Evolutionary conservation across 805 yeast species (phyloP), one percentile per base, ranked within the genome.

Genomic region (Isabelozyma gotoi): DNA sequence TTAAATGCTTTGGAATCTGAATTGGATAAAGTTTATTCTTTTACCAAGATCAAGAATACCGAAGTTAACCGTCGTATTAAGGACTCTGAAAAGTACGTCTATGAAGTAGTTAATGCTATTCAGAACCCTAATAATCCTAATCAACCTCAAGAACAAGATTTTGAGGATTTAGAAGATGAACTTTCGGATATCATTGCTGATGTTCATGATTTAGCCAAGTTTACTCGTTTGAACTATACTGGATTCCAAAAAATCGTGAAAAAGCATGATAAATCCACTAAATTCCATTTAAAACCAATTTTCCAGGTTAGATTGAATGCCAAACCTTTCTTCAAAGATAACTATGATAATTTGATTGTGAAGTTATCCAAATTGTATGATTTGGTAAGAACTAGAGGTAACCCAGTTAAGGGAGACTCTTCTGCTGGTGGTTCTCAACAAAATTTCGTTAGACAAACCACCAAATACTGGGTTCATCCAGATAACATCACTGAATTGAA

Each of bases 381-480:
- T 63, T 69, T 92, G 48, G 97, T 94, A 20, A 82, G 98, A 64
- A 94, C 98, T 1, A 80, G 96, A 55, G 99, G 99, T 55, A 87
- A 89, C 60, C 98, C 99, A 11, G 88, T 89, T 33, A 78, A 81
- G 57, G 98, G 98, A 50, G 99, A 94, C 68, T 83, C 96, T 3
- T 64, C 97, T 4, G 97, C 99, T n/a, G 99, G 99, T 59, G 99
- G 99, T 36, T 78, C 85, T 35, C 97, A 91, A 75, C 99, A 94
- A 67, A 94, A 94, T 71, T 94, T 94, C 59, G 98, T 94, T 37
- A 85, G 99, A 68, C 99, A 94, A 69, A 94, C 99, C 16, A 94
- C 99, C 6, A 94, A 94, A 63, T 94, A 94, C 69, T 94, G 99
- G 99, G 98, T 94, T 24, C 99, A 94, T 60, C 97, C 97, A 2